Evolutionary conservation across 2,329 filamentous ascomycete genomes (phyloP).

Genomic region (Hawksworthiomyces lignivorus): DNA sequence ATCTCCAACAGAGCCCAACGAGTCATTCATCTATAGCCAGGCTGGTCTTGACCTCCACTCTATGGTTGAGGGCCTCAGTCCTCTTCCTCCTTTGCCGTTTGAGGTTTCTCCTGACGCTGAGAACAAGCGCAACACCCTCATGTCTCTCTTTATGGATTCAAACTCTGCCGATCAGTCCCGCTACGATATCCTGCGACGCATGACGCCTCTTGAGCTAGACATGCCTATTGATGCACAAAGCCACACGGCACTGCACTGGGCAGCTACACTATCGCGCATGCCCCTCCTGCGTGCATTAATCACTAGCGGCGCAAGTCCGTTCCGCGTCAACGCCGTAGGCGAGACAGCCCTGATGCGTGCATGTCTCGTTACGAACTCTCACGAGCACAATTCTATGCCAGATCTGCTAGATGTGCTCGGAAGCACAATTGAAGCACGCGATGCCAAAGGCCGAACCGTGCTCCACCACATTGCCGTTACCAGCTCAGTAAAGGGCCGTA

Average conservation of each 20-base stretch:
- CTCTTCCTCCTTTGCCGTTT: constrained; percentile 57
- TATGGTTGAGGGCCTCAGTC: constrained; percentile 45
- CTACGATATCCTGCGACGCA: constrained; percentile 67
- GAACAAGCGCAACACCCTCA: constrained; percentile 71
- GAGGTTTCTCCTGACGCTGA: constrained; percentile 59
- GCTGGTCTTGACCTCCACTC: constrained; percentile 30
- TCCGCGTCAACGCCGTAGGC: constrained; percentile 78
- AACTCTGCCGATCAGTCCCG: constrained; percentile 59
- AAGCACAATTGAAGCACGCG: constrained; percentile 81
- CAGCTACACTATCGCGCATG: constrained; percentile 82
- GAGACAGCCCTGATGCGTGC: constrained; percentile 92
- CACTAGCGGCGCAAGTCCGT: constrained; percentile 76
- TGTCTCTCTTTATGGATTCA: constrained; percentile 75
- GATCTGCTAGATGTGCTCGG: constrained; percentile 84
- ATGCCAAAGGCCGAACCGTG: constrained; percentile 83
- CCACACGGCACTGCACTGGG: constrained; percentile 93
- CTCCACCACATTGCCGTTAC: constrained; percentile 95
- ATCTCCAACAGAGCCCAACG: constrained; percentile 73
- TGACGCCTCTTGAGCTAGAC: constrained; percentile 77
- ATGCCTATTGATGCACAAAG: constrained; percentile 83
- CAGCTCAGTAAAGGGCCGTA: constrained; percentile 88
- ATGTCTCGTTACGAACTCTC: constrained; percentile 87
- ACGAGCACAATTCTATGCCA: constrained; percentile 84
- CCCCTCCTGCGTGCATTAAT: constrained; percentile 75
- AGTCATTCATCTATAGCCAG: constrained; percentile 65